Conservation (phyloP, 768 basidiomycete genomes). For the Brasilioporus rufonigricans region DNA sequence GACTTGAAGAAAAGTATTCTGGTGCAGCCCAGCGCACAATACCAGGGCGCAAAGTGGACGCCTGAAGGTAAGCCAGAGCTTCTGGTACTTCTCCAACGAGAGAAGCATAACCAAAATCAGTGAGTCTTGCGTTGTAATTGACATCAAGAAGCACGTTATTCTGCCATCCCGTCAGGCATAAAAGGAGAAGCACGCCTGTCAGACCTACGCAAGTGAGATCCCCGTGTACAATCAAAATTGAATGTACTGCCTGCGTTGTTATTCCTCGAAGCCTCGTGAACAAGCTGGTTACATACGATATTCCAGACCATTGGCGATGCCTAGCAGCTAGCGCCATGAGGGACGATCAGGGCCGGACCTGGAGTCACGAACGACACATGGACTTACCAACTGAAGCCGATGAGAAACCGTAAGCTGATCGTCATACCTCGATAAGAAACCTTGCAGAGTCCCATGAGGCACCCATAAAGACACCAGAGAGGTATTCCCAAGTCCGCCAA, state of each 20-base stretch:
- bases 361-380: neutral
- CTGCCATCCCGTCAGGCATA: neutral
- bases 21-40: conserved; percentile 9
- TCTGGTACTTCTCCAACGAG: conserved; percentile 6
- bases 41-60: conserved; percentile 3
- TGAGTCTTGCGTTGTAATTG: neutral
- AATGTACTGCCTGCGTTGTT: conserved; percentile 2
- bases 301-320: neutral
- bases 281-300: neutral
- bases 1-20: neutral
- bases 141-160: conserved; percentile 9
- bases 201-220: conserved; percentile 8
- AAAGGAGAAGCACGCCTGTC: neutral
- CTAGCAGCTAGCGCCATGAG: neutral
- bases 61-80: conserved; percentile 2
- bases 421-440: conserved; percentile 1
- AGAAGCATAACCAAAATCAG: conserved; percentile 9
- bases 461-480: conserved; percentile 11
- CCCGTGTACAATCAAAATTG: conserved; percentile 3
- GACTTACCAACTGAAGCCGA: conserved; percentile 6
- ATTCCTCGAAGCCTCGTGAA: neutral
- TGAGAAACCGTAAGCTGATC: neutral
- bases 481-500: conserved; percentile 4
- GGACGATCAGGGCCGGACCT: neutral
- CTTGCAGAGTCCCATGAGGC: conserved; percentile 9